Conservation (phyloP, 192 early-diverging fungal genomes). For the Rhizoclosmatium sp. region DNA sequence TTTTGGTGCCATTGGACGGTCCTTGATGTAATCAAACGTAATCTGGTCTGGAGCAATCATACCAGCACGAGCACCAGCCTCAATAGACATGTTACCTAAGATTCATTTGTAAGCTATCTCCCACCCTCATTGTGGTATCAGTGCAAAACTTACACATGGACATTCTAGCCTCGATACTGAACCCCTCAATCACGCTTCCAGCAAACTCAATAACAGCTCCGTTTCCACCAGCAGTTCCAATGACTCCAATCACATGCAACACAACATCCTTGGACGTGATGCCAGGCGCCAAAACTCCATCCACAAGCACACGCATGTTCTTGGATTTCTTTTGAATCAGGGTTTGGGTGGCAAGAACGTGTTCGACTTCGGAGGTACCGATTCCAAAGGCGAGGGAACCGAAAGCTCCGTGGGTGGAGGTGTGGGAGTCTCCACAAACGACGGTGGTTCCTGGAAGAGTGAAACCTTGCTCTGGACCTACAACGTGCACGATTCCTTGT, state of each 20-base stretch:
- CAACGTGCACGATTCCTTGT: slow-evolving; percentile 78
- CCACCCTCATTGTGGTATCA: background rate
- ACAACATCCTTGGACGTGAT: slow-evolving; percentile 74
- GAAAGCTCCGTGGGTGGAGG: slow-evolving; percentile 78
- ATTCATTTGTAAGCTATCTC: too few relatives aligned
- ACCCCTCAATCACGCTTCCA: slow-evolving; percentile 59
- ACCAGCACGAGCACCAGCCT: slow-evolving; percentile 75
- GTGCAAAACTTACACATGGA: slow-evolving; percentile 60
- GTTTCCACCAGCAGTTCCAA: slow-evolving; percentile 77
- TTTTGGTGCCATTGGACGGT: slow-evolving; percentile 66
- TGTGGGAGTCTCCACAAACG: slow-evolving; percentile 79
- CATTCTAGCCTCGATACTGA: slow-evolving; percentile 77
- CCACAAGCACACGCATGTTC: slow-evolving; percentile 70
- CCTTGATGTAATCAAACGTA: slow-evolving; percentile 73
- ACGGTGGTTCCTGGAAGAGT: slow-evolving; percentile 76
- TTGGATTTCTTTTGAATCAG: slow-evolving; percentile 72
- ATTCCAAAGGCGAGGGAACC: slow-evolving; percentile 78
- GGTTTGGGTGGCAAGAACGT: slow-evolving; percentile 77
- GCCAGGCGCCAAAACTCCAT: slow-evolving; percentile 57
- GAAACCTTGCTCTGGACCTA: slow-evolving; percentile 79
- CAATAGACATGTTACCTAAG: slow-evolving; percentile 73
- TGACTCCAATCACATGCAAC: slow-evolving; percentile 72
- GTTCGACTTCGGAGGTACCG: slow-evolving; percentile 79
- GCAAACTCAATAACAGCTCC: slow-evolving; percentile 75
- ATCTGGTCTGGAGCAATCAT: slow-evolving; percentile 76